Evolutionary conservation across 2,329 filamentous ascomycete species (phyloP).

Genomic region (Periconia sp.): DNA sequence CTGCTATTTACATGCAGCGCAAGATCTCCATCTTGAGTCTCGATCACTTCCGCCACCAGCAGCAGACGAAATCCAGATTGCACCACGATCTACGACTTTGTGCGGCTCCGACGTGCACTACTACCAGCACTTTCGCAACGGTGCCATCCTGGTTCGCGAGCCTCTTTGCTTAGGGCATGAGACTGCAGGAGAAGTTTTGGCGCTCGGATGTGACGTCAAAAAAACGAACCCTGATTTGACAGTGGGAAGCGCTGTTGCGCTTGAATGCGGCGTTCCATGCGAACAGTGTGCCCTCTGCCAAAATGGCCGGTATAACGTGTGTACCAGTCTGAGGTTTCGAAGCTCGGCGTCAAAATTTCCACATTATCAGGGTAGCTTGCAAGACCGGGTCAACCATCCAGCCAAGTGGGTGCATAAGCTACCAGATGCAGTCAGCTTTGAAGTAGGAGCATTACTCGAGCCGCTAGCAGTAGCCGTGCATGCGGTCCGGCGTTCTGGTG

Average conservation of each 20-base stretch:
- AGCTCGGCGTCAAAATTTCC: conserved; percentile 61
- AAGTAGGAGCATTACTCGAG: conserved; percentile 85
- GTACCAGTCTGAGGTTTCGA: conserved; percentile 69
- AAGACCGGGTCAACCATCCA: conserved; percentile 89
- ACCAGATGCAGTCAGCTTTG: conserved; percentile 77
- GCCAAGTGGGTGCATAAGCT: conserved; percentile 94
- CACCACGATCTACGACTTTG: no score
- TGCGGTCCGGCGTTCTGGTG: no score
- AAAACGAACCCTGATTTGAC: conserved; percentile 71
- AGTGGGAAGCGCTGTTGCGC: conserved; percentile 82
- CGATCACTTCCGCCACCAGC: no score
- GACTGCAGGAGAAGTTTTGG: conserved; percentile 81
- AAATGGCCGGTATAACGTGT: conserved; percentile 90
- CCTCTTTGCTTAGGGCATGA: conserved; percentile 69
- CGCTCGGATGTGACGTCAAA: conserved; percentile 78
- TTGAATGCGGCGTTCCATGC: conserved; percentile 91
- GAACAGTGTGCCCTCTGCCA: conserved; percentile 83
- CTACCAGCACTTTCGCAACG: conserved; percentile 1
- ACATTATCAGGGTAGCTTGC: conserved; percentile 67
- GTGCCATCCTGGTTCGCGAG: background rate
- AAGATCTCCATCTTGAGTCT: no score
- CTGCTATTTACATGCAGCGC: no score
- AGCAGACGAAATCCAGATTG: no score
- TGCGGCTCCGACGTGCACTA: conserved; percentile 1
- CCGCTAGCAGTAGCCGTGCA: conserved; percentile 85